Base-by-base conservation (phyloP, 768 basidiomycete species). In the Cyathus striatus region DNA sequence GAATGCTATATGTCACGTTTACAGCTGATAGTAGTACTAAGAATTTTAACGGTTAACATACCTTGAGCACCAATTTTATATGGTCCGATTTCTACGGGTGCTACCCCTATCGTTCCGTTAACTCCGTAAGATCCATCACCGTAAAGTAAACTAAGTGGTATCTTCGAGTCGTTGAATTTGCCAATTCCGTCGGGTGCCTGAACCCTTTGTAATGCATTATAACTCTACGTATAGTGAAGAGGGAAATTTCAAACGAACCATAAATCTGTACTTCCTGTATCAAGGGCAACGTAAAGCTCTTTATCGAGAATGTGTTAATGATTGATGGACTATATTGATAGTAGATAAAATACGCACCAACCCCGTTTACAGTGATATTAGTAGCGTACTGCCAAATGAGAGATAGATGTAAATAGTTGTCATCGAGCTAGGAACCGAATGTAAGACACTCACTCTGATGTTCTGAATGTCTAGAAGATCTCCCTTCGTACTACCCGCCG, bases 201-300 rank as follows among this genome's bases (percentile, higher is more conserved):
- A 3, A 69, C 65, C 65, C 67, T 66, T 14, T 38, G 39, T 22
- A 12, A 22, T 16, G 3, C 12, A 13, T 38, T 23, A 26, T 27
- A n/a, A 21, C 37, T 13, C 10, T 14, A 18, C 12, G 20, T 26
- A 33, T 14, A 18, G 12, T 0, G 17, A 36, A 6, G 23, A 20
- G 18, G 2, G 13, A 32, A 12, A 3, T 12, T 12, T 12, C 30
- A 32, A 2, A 32, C 30, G 30, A 32, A 66, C 65, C 65, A 67
- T 41, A 63, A 49, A 43, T 69, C 68, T 6, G 68, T 64, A 26
- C 61, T 64, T 27, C 66, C 68, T 0, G 65, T 69, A 40, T 69
- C 66, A n/a, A 69, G 56, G 2, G 57, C 62, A 3, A 65, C 60
- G 40, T 50, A 42, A 5, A 66, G 57, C 25, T 52, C 60, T 63